Conservation (phyloP, 345 rosid genomes). For the Camelina hispida region DNA sequence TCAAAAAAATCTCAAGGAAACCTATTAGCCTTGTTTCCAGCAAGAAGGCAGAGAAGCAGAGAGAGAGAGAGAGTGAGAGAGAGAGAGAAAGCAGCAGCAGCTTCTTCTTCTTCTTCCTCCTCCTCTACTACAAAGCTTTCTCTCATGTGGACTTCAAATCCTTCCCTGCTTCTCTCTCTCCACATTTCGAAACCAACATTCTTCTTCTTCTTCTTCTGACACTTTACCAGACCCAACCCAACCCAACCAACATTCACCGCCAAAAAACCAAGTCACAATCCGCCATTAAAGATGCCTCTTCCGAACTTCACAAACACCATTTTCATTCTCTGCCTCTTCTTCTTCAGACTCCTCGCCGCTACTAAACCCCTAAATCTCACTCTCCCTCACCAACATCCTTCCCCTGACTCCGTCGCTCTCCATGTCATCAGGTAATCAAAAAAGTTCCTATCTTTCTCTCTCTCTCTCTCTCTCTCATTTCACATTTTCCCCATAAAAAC, state of each 20-base stretch:
- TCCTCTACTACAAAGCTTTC: constrained; percentile 27
- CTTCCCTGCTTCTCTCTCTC: constrained; percentile 26
- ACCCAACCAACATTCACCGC: constrained; percentile 15
- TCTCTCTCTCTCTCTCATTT: not conserved
- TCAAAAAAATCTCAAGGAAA: constrained; percentile 11
- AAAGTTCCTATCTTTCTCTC: too few species aligned
- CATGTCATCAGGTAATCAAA: constrained; percentile 56
- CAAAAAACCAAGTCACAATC: constrained; percentile 23
- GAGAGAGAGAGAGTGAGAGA: not conserved
- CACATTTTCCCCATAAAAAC: constrained; percentile 15
- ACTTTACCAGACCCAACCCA: constrained; percentile 1
- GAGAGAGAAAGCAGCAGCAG: constrained; percentile 11
- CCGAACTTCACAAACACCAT: constrained; percentile 42
- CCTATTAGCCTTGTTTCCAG: constrained; percentile 27
- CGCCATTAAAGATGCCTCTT: constrained; percentile 52
- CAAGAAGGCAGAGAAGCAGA: constrained; percentile 33
- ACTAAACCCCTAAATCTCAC: constrained; percentile 49
- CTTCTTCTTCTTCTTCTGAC: constrained; percentile 25
- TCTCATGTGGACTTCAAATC: constrained; percentile 30
- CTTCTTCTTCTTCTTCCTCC: constrained; percentile 12
- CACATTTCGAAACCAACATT: constrained; percentile 42
- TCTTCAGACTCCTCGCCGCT: constrained; percentile 25
- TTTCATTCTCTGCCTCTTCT: constrained; percentile 42
- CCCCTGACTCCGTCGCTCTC: constrained; percentile 60
- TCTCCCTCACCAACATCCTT: constrained; percentile 70